Evolutionary conservation across 495 filamentous ascomycete genomes (phyloP), one percentile per base, ranked within the genome.

Genomic region (Cryomyces minteri): DNA sequence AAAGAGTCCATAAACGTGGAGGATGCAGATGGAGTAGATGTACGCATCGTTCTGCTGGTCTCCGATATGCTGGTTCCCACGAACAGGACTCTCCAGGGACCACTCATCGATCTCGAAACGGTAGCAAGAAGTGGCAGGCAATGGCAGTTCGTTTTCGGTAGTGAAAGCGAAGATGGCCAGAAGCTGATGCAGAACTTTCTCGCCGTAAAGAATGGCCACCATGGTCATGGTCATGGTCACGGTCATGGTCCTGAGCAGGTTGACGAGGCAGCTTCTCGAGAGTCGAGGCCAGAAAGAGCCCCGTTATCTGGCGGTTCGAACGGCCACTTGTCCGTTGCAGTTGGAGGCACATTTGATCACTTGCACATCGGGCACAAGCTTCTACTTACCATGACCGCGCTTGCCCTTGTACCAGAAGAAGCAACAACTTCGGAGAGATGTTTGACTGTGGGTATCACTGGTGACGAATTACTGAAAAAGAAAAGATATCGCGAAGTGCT

Each of bases 321-420:
- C 46, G 59, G 40, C 40, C 71, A 78, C 56, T 57, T 61, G 50
- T 69, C 72, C 12, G 80, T 93, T 32, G 77, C 74, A n/a, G 77
- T 96, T 32, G 90, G 88, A 38, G 90, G 90, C 14, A 96, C 90
- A 4, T 98, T 96, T 58, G 90, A 98, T 61, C 84, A 96, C 62
- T 74, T 98, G 34, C 90, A 96, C 57, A 73, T 83, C 30, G 90
- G 90, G n/a, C 90, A 98, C 66, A 95, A 94, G 57, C 69, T 95
- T 25, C 73, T 98, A 5, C 67, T 98, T 33, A 88, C 88, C 6
- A 88, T 88, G 53, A 81, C 77, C 6, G 79, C 81, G 4, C 67
- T 94, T 42, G 67, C 84, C 7, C 61, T 88, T 5, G 47, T 44
- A 31, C 31, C 57, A 7, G 9, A 41, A 29, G 9, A 8, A 11